phyloP scores from a whole-genome alignment of 768 basidiomycete species.

The Pisolithus microcarpus region DNA sequence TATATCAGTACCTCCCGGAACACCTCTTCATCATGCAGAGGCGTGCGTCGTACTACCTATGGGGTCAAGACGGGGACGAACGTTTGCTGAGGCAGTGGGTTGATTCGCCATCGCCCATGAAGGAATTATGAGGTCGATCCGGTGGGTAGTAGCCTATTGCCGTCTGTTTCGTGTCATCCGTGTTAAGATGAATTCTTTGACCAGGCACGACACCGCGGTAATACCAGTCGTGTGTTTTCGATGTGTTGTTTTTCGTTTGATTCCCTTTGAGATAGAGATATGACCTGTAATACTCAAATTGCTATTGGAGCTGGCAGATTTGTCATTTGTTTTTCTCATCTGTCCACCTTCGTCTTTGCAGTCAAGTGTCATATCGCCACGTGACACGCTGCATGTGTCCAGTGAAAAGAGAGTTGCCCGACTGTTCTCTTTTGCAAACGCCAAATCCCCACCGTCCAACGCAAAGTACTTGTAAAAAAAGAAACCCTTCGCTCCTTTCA shows the following conservation, averaged over 20 bases:
- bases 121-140: slow-evolving; percentile 17
- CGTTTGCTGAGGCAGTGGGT: slow-evolving; percentile 24
- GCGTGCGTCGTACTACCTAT: slow-evolving; percentile 57
- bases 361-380: too few relatives aligned
- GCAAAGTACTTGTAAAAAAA: too few relatives aligned
- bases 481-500: not conserved
- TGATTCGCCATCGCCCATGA: slow-evolving; percentile 18
- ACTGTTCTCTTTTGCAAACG: too few relatives aligned
- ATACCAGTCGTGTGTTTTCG: not conserved
- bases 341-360: too few relatives aligned
- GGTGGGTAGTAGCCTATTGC: not conserved
- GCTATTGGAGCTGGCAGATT: too few relatives aligned
- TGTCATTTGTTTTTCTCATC: too few relatives aligned
- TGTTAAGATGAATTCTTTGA: not conserved
- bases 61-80: slow-evolving; percentile 44
- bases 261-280: not conserved
- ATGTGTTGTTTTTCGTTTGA: not conserved
- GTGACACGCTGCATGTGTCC: too few relatives aligned
- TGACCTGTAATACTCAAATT: too few relatives aligned
- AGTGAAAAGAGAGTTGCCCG: too few relatives aligned
- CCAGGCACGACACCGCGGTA: not conserved
- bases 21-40: slow-evolving; percentile 48
- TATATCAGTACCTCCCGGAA: slow-evolving; percentile 53
- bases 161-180: not conserved
- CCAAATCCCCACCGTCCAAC: too few relatives aligned